phyloP scores from a whole-genome alignment of 352 stramenopile genomes.

The Pythium dissotocum region DNA sequence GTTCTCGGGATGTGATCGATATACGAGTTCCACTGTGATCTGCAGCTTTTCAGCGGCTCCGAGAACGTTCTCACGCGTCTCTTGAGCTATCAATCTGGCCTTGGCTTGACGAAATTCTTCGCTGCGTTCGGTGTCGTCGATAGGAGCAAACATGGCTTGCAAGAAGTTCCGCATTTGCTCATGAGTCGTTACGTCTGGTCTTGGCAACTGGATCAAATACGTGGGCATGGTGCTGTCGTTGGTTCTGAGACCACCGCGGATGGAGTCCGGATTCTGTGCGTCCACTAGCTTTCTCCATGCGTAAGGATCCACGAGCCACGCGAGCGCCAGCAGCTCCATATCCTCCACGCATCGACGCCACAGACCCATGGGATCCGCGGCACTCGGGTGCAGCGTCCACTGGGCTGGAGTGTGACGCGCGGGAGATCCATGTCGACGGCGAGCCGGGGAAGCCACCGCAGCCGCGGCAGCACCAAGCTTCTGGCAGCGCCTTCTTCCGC shows the following conservation, averaged over 20 bases:
- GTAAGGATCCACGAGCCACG: conserved; percentile 5
- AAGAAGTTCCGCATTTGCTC: too few species aligned
- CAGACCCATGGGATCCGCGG: neutral
- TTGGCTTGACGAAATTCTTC: too few species aligned
- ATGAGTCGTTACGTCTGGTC: too few species aligned
- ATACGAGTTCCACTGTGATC: too few species aligned
- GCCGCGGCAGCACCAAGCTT: neutral
- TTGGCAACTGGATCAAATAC: too few species aligned
- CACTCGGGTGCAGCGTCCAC: too few species aligned
- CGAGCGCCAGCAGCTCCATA: neutral
- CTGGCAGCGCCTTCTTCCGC: neutral
- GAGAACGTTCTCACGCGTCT: too few species aligned
- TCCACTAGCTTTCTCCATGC: neutral
- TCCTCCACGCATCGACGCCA: neutral
- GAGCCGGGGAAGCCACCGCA: neutral
- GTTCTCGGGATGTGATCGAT: too few species aligned
- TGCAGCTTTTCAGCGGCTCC: too few species aligned
- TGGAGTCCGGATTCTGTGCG: neutral
- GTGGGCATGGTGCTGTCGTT: neutral
- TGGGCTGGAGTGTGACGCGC: neutral
- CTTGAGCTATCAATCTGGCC: too few species aligned
- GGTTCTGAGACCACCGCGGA: neutral
- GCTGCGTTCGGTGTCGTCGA: too few species aligned
- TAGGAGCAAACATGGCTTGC: too few species aligned
- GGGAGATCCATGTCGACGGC: neutral